These are phyloP conservation scores for Eudorina sp. DNA, from an alignment of 139 green algal genomes.

Conservation along the genomic window DNA sequence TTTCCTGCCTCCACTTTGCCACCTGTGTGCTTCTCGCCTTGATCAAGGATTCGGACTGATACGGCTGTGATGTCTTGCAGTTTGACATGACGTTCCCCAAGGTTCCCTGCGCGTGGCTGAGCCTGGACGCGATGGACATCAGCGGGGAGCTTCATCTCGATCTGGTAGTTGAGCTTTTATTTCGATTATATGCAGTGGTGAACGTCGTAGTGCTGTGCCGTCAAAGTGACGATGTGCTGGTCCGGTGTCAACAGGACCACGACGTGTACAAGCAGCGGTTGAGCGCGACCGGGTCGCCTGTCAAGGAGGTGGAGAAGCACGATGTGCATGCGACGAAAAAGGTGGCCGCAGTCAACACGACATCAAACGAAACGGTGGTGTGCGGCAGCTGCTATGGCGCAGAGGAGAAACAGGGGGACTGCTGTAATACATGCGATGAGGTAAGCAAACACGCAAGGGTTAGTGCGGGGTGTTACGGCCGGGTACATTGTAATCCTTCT, in stretches of 20 bases:
- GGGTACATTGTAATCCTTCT: no score
- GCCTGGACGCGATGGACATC: constrained; percentile 97
- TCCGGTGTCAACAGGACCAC: constrained; percentile 77
- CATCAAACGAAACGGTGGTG: background rate
- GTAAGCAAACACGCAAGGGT: constrained; percentile 57
- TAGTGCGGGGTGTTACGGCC: background rate
- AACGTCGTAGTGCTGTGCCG: no score
- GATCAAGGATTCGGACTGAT: no score
- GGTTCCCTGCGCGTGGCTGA: constrained; percentile 93
- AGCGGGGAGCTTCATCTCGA: constrained; percentile 95
- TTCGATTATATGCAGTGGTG: no score
- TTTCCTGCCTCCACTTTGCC: no score
- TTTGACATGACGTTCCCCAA: constrained; percentile 94
- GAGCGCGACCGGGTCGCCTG: constrained; percentile 57
- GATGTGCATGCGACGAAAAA: constrained; percentile 68
- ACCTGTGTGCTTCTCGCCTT: no score
- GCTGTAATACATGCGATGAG: constrained; percentile 96
- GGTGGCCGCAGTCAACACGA: constrained; percentile 22
- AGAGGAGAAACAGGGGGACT: constrained; percentile 77
- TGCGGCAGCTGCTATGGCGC: constrained; percentile 97
- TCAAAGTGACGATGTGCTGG: background rate
- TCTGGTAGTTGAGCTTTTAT: constrained; percentile 71
- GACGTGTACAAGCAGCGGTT: constrained; percentile 88
- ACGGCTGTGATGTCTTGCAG: constrained; percentile 54
- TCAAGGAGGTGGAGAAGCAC: constrained; percentile 78